Percentiles rank a stretch among this genome's conserved stretches.
Evolutionary conservation across 1,284 basidiomycete species (phyloP).

Genomic region (Sanghuangporus weigelae): DNA sequence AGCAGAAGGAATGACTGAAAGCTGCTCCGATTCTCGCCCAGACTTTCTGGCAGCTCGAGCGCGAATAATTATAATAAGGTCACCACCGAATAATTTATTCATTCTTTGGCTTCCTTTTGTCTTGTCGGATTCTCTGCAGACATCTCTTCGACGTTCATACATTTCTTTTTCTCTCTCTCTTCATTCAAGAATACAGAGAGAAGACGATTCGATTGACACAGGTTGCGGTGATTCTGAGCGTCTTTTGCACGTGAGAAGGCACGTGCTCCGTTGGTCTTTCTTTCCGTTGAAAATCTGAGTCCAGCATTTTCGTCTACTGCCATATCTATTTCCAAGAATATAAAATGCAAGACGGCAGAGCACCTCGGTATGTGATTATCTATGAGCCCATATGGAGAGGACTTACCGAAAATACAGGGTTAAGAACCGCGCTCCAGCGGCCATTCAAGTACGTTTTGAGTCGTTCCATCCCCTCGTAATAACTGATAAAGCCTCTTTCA

Average conservation of each 20-base stretch:
- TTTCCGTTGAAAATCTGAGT: not conserved
- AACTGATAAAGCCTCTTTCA: conserved; percentile 30
- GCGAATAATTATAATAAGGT: too few relatives aligned
- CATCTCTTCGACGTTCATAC: not conserved
- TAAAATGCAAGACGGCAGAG: conserved; percentile 38
- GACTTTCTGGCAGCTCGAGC: too few relatives aligned
- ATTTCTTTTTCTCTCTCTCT: not conserved
- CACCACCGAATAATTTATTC: too few relatives aligned
- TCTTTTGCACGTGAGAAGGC: not conserved
- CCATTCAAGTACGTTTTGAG: conserved; percentile 63
- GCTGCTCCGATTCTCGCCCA: too few relatives aligned
- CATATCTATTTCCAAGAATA: not conserved
- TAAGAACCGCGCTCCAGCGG: conserved; percentile 91
- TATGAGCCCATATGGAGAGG: conserved; percentile 9
- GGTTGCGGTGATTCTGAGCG: not conserved
- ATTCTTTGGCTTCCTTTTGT: too few relatives aligned
- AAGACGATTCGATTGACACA: too few relatives aligned
- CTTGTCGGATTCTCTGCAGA: not conserved
- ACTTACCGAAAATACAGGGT: conserved; percentile 46
- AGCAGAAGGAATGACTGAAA: too few relatives aligned
- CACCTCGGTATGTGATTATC: conserved; percentile 38
- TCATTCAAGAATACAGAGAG: not conserved
- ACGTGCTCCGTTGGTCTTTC: not conserved
- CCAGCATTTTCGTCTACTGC: too few relatives aligned
- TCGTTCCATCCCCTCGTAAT: conserved; percentile 3